Evolutionary conservation across 768 basidiomycete genomes (phyloP).

Genomic region (Suillus clintonianus): DNA sequence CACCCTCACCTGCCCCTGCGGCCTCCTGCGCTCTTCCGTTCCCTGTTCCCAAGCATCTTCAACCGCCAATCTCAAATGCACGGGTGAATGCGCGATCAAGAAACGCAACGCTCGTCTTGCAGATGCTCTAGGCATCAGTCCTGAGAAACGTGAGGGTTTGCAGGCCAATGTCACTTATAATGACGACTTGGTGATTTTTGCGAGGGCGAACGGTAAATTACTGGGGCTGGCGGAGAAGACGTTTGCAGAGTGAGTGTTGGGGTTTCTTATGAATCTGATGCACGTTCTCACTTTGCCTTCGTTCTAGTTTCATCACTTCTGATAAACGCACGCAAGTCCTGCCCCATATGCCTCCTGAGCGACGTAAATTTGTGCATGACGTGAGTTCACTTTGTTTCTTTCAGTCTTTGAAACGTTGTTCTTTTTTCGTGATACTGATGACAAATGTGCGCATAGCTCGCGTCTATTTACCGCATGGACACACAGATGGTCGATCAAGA

Average conservation of each 20-base stretch:
- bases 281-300: slow-evolving; percentile 4
- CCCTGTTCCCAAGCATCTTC: slow-evolving; percentile 65
- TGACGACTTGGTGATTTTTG: slow-evolving; percentile 65
- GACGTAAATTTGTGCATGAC: slow-evolving; percentile 82
- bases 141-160: slow-evolving; percentile 41
- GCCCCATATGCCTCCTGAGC: slow-evolving; percentile 77
- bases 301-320: slow-evolving; percentile 63
- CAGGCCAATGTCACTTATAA: slow-evolving; percentile 51
- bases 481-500: slow-evolving; percentile 90
- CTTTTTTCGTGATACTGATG: not conserved
- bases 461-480: slow-evolving; percentile 79
- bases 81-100: slow-evolving; percentile 78
- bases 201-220: slow-evolving; percentile 63
- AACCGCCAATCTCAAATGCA: slow-evolving; percentile 60
- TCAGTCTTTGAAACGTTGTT: not conserved
- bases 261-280: slow-evolving; percentile 19
- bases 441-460: slow-evolving; percentile 50
- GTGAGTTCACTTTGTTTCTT: slow-evolving; percentile 40
- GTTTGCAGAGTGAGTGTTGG: slow-evolving; percentile 69
- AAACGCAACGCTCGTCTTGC: slow-evolving; percentile 89
- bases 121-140: slow-evolving; percentile 85
- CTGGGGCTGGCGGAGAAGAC: slow-evolving; percentile 74
- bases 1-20: slow-evolving; percentile 78
- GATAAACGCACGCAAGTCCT: slow-evolving; percentile 70
- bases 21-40: slow-evolving; percentile 72